These are phyloP conservation scores for Pleurotus tuber-regium DNA, from an alignment of 768 basidiomycete genomes.

Conservation along the genomic window DNA sequence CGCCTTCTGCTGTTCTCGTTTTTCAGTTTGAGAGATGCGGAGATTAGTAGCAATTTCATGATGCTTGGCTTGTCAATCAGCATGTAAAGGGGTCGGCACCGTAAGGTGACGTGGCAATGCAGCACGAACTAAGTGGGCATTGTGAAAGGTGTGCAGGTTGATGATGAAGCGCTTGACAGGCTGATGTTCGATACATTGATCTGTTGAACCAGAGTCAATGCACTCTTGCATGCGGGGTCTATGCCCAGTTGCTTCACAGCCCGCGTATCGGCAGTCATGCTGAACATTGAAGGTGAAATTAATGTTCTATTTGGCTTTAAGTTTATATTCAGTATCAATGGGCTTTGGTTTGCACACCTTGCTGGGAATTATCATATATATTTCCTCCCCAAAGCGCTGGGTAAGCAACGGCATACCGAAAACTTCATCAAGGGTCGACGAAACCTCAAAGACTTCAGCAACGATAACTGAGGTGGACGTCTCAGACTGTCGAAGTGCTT, in stretches of 20 bases:
- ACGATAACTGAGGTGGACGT: conserved; percentile 7
- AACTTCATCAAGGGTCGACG: conserved; percentile 8
- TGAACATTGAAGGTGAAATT: conserved; percentile 16
- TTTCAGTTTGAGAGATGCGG: too few species aligned
- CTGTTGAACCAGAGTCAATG: conserved; percentile 4
- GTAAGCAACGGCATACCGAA: conserved; percentile 16
- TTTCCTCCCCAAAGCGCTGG: background rate
- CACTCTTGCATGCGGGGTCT: conserved; percentile 15
- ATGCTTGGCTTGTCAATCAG: too few species aligned
- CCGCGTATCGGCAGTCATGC: conserved; percentile 16
- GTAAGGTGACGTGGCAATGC: too few species aligned
- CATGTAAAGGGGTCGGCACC: too few species aligned
- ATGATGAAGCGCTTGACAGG: conserved; percentile 21
- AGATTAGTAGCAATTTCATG: too few species aligned
- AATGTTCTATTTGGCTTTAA: background rate
- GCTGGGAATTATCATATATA: conserved; percentile 3
- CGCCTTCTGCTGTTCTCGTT: too few species aligned
- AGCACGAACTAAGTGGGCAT: conserved; percentile 19
- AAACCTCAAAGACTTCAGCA: conserved; percentile 17
- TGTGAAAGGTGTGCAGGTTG: conserved; percentile 26
- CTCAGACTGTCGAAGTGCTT: conserved; percentile 16
- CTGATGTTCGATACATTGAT: conserved; percentile 18
- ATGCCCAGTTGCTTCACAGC: conserved; percentile 15
- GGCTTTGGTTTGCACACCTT: background rate
- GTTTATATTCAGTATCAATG: background rate